These are phyloP conservation scores for Saccharum spontaneum DNA, from an alignment of 176 grass and related monocot genomes.

Conservation along the genomic window DNA sequence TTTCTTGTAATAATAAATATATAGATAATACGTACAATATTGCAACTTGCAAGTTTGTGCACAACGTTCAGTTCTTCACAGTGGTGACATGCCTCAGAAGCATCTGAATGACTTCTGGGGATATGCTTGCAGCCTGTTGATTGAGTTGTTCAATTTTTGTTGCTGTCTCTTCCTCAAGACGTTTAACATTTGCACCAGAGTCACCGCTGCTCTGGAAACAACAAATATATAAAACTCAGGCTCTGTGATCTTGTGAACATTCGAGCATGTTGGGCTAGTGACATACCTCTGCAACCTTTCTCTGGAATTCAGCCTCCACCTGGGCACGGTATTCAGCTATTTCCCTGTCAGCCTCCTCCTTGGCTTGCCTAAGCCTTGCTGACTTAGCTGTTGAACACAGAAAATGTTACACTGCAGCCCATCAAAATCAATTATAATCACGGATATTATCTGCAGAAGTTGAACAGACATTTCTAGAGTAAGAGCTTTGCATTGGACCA, in stretches of 20 bases:
- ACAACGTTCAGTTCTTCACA: slow-evolving; percentile 58
- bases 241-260: neutral
- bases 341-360: slow-evolving; percentile 88
- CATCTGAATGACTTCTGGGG: slow-evolving; percentile 77
- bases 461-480: neutral
- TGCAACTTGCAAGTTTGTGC: neutral
- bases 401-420: neutral
- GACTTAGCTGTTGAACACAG: slow-evolving; percentile 56
- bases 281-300: slow-evolving; percentile 74
- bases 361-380: slow-evolving; percentile 79
- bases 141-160: slow-evolving; percentile 61
- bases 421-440: neutral
- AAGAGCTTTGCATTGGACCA: neutral
- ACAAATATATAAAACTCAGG: neutral
- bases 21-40: slow-evolving; percentile 29
- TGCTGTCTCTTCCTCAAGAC: slow-evolving; percentile 73
- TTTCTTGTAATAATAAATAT: slow-evolving; percentile 24
- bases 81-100: slow-evolving; percentile 82
- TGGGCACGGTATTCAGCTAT: slow-evolving; percentile 69
- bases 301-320: slow-evolving; percentile 83
- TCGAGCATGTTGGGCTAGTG: neutral
- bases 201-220: slow-evolving; percentile 68
- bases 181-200: slow-evolving; percentile 79
- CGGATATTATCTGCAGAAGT: neutral
- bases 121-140: slow-evolving; percentile 52